Base-by-base conservation (phyloP, 306 rosid species). In the Luffa acutangula region DNA sequence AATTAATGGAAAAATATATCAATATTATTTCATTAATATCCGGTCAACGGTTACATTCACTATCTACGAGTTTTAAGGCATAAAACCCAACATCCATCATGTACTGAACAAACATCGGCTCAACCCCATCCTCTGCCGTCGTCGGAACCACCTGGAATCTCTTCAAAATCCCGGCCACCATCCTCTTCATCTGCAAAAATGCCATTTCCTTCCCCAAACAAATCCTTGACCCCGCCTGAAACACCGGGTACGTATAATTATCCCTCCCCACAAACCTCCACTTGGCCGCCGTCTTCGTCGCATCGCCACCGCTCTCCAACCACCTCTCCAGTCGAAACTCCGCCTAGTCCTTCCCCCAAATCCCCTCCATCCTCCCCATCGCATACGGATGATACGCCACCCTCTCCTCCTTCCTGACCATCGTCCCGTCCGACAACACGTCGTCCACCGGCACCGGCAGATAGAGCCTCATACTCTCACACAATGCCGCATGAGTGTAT, bases 191-290 rank as follows among this genome's bases (percentile, higher is more conserved):
- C 70, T 93, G 97, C 88, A 93, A 36, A 62, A 91, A 91, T 8
- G 98, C 95, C 98, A 93, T 93, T 43, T 91, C 98, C 82, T 78
- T 90, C 8, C 97, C 93, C 80, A 91, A 17, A 52, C 97, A 93
- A 1, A 90, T 78, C 83, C 97, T 89, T 0, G 95, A 97, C 5
- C 98, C 97, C 2, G 92, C 97, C 66, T 93, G 95, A 72, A 93
- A 93, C 69, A 91, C 98, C 4, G 92, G 88, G 37, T 89, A 91
- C 2, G 77, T 72, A 20, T 65, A 91, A 33, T 84, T n/a, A 41
- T 91, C 93, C 17, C 87, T 80, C 53, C 79, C 92, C 37, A 83
- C 83, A 5, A 91, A 91, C 18, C 25, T 83, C 96, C 93, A 87
- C 33, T 80, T 87, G n/a, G n/a, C n/a, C 10, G 71, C 77, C 10